Conservation (phyloP, 805 yeast genomes). For the Hanseniaspora lachancei region DNA sequence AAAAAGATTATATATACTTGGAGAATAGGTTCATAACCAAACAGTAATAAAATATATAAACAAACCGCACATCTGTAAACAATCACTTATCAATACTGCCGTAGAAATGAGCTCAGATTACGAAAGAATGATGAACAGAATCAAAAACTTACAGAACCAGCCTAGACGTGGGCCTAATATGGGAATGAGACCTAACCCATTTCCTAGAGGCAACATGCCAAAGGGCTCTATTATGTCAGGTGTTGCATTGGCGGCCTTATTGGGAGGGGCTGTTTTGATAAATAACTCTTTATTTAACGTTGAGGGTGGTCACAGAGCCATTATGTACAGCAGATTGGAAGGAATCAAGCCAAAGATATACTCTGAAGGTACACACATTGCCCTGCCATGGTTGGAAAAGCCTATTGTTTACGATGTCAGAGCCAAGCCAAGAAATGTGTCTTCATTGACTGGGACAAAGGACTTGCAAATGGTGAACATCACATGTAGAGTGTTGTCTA, state of each 20-base stretch:
- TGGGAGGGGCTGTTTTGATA: constrained; percentile 41
- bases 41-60: no score
- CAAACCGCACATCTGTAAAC: neutral
- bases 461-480: constrained; percentile 98
- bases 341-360: constrained; percentile 77
- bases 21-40: neutral
- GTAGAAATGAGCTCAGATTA: constrained; percentile 7
- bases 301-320: constrained; percentile 98
- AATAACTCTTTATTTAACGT: constrained; percentile 64
- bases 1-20: neutral
- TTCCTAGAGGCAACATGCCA: constrained; percentile 26
- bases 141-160: constrained; percentile 6
- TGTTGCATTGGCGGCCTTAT: constrained; percentile 47
- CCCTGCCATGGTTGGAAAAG: constrained; percentile 87
- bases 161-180: constrained; percentile 1
- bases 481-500: constrained; percentile 92
- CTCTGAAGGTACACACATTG: constrained; percentile 89
- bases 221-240: constrained; percentile 47
- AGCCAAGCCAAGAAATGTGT: constrained; percentile 92
- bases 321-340: constrained; percentile 71
- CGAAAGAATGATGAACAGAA: constrained; percentile 10
- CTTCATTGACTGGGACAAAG: constrained; percentile 93
- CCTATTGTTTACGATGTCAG: constrained; percentile 89
- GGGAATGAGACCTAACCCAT: constrained; percentile 9
- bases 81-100: neutral